phyloP scores from a whole-genome alignment of 441 rosid species.

The Pelargonium myrrhifolium region DNA sequence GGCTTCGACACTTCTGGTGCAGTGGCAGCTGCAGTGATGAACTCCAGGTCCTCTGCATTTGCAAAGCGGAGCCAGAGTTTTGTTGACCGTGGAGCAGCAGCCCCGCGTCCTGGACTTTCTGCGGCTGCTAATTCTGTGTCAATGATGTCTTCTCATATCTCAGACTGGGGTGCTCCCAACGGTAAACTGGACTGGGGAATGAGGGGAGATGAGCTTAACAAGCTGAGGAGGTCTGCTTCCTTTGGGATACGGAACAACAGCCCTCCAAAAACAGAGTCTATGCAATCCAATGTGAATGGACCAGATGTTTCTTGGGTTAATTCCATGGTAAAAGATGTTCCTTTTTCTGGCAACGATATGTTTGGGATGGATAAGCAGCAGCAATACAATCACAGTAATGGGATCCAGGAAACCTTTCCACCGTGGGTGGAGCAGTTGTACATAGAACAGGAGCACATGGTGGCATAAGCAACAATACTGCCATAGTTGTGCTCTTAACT shows the following conservation, averaged over 20 bases:
- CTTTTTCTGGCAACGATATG: constrained; percentile 24
- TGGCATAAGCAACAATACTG: constrained; percentile 26
- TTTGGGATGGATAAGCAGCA: constrained; percentile 31
- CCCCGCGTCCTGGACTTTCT: constrained; percentile 33
- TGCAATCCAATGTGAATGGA: constrained; percentile 33
- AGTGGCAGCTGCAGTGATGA: constrained; percentile 41
- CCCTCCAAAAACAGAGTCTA: constrained; percentile 17
- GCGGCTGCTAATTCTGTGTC: constrained; percentile 22
- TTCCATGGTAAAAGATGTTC: constrained; percentile 61
- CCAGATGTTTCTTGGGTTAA: constrained; percentile 85
- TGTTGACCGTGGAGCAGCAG: constrained; percentile 46
- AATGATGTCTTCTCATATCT: constrained; percentile 28
- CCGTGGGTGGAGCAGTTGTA: constrained; percentile 75
- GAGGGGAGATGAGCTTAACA: constrained; percentile 66
- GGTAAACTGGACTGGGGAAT: constrained; percentile 83
- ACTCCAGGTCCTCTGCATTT: constrained; percentile 62
- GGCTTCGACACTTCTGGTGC: constrained; percentile 42
- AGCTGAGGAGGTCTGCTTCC: constrained; percentile 62
- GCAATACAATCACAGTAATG: constrained; percentile 30
- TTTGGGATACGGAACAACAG: constrained; percentile 43
- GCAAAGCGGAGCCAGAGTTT: constrained; percentile 76
- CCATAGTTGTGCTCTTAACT: not conserved
- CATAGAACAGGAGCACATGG: constrained; percentile 74
- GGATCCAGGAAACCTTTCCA: constrained; percentile 32
- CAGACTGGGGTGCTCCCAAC: constrained; percentile 70